These are phyloP conservation scores for Psidium friedrichsthalianum DNA, from an alignment of 345 rosid species.

Conservation along the genomic window DNA sequence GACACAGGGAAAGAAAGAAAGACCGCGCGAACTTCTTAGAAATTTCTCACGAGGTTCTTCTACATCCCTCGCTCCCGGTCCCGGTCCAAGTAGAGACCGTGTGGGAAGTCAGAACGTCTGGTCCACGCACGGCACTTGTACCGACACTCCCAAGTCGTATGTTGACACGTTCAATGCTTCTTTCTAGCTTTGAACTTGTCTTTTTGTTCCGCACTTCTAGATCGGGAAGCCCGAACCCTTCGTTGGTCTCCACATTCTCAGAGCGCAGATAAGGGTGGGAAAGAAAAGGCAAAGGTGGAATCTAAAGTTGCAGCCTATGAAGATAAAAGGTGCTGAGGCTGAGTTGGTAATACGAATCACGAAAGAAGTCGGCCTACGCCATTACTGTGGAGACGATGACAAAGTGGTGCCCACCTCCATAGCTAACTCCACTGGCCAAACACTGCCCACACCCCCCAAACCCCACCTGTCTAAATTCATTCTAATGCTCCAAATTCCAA, in stretches of 20 bases:
- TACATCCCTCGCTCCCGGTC: background rate
- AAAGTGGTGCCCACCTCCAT: background rate
- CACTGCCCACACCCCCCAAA: background rate
- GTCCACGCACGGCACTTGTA: background rate
- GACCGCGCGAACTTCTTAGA: background rate
- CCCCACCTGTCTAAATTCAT: background rate
- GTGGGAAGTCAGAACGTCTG: background rate
- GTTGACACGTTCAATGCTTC: background rate
- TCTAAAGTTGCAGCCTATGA: background rate
- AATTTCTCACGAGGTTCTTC: background rate
- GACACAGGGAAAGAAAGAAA: background rate
- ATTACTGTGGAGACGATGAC: background rate
- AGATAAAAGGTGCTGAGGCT: background rate
- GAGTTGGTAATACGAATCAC: background rate
- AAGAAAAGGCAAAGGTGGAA: background rate
- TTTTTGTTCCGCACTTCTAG: background rate
- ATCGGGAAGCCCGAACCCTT: background rate
- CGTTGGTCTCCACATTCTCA: background rate
- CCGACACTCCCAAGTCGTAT: background rate
- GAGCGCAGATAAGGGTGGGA: background rate
- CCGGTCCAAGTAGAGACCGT: background rate
- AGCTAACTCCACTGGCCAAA: background rate
- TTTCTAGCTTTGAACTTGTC: background rate
- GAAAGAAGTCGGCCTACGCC: background rate
- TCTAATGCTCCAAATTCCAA: background rate